These are phyloP conservation scores for Zygotorulaspora sp. DNA, from an alignment of 805 yeast genomes.

Conservation along the genomic window DNA sequence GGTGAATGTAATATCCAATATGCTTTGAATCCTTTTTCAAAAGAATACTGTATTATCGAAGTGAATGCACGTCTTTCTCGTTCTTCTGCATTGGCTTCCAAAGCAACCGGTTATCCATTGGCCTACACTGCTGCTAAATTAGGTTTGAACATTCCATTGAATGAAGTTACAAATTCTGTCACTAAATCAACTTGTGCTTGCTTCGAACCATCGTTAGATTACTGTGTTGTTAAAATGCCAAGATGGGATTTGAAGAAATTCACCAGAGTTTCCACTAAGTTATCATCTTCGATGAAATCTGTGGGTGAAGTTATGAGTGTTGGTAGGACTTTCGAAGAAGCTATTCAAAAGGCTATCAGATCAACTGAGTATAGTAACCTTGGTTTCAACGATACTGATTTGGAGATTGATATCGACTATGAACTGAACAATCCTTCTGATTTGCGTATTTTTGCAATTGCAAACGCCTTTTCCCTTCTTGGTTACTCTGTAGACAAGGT, in stretches of 20 bases:
- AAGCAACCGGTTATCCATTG: constrained; percentile 97
- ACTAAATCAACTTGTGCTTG: constrained; percentile 92
- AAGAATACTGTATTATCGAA: constrained; percentile 95
- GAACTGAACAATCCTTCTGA: constrained; percentile 98
- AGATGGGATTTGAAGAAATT: constrained; percentile 98
- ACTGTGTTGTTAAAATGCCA: constrained; percentile 95
- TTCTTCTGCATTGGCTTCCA: constrained; percentile 98
- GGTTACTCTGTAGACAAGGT: constrained; percentile 91
- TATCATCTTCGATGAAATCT: constrained; percentile 94
- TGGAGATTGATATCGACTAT: constrained; percentile 86
- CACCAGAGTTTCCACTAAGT: constrained; percentile 80
- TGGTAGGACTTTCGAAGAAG: constrained; percentile 96
- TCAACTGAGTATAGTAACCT: constrained; percentile 87
- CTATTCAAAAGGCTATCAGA: constrained; percentile 95
- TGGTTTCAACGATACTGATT: constrained; percentile 84
- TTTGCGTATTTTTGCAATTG: constrained; percentile 92
- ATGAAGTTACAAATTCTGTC: constrained; percentile 88
- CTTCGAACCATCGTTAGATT: constrained; percentile 96
- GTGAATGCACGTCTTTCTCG: constrained; percentile 97
- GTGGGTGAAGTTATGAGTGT: constrained; percentile 99
- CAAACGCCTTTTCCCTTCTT: constrained; percentile 75
- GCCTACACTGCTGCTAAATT: constrained; percentile 98
- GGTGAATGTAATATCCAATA: constrained; percentile 99
- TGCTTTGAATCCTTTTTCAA: constrained; percentile 87
- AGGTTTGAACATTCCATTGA: constrained; percentile 87